Conservation (phyloP, 345 rosid genomes). For the Salix exigua region DNA sequence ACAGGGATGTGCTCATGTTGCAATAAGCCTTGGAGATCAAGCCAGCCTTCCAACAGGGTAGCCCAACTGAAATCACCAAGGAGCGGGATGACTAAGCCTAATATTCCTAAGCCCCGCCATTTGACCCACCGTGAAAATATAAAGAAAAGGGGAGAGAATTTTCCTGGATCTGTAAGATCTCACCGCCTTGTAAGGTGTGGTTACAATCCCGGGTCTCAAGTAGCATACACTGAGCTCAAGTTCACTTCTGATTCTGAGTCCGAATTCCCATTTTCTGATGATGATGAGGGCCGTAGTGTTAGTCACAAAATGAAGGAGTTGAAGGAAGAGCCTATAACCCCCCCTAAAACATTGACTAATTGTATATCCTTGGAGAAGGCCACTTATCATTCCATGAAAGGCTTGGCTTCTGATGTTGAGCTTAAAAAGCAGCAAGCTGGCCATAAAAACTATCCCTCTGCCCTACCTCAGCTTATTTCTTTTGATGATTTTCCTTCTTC, state of each 20-base stretch:
- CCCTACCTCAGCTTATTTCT: constrained; percentile 28
- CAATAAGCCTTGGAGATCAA: constrained; percentile 16
- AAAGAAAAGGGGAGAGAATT: constrained; percentile 40
- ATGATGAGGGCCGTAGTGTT: constrained; percentile 30
- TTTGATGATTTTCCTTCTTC: constrained; percentile 33
- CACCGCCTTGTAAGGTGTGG: constrained; percentile 23
- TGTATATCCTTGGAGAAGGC: constrained; percentile 1
- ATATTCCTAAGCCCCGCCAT: constrained; percentile 22
- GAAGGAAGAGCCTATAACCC: constrained; percentile 24
- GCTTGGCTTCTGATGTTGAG: constrained; percentile 19
- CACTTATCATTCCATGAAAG: constrained; percentile 6
- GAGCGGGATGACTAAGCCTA: constrained; percentile 8
- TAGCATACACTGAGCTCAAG: constrained; percentile 18
- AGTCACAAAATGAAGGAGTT: constrained; percentile 18
- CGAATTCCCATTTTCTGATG: constrained; percentile 19
- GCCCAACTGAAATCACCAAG: constrained; percentile 26
- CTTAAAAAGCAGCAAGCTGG: constrained; percentile 19
- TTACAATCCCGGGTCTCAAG: constrained; percentile 15
- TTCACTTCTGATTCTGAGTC: constrained; percentile 23
- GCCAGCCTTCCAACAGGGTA: constrained; percentile 31
- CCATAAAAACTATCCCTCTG: constrained; percentile 12
- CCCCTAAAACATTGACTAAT: constrained; percentile 12
- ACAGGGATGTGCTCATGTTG: constrained; percentile 22
- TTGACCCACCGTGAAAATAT: constrained; percentile 28
- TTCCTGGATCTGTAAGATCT: constrained; percentile 20